Evolutionary conservation across 2,329 filamentous ascomycete species (phyloP).

Genomic region (Xylaria multiplex): DNA sequence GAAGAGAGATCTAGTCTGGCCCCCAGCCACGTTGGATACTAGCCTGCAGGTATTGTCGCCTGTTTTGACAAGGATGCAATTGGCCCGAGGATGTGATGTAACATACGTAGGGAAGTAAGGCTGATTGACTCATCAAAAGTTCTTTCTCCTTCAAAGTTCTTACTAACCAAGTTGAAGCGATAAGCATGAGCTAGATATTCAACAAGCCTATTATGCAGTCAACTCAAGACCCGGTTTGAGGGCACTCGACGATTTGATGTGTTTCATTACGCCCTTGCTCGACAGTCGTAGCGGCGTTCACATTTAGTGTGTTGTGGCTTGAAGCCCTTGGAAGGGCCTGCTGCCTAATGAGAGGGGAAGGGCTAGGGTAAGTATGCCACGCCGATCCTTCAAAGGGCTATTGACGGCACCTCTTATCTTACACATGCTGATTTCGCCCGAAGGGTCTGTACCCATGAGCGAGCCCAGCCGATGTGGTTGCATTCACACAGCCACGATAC

Average conservation of each 20-base stretch:
- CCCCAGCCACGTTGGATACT: slow-evolving; percentile 19
- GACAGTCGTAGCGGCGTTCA: not conserved
- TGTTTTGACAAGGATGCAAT: slow-evolving; percentile 12
- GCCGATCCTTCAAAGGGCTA: slow-evolving; percentile 13
- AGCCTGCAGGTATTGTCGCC: slow-evolving; percentile 15
- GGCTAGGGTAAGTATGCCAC: slow-evolving; percentile 3
- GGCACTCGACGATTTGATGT: not conserved
- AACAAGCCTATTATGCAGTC: not conserved
- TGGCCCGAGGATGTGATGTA: not conserved
- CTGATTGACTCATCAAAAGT: slow-evolving; percentile 22
- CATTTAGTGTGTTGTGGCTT: slow-evolving; percentile 23
- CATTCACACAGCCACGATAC: slow-evolving; percentile 28
- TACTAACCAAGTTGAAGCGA: not conserved
- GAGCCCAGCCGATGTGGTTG: slow-evolving; percentile 10
- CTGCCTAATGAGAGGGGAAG: slow-evolving; percentile 29
- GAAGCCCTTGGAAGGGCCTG: slow-evolving; percentile 15
- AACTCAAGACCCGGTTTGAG: not conserved
- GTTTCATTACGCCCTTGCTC: not conserved
- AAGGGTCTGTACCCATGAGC: not conserved
- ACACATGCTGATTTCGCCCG: slow-evolving; percentile 22
- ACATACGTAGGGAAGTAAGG: slow-evolving; percentile 20
- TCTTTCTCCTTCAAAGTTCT: not conserved
- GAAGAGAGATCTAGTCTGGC: slow-evolving; percentile 6
- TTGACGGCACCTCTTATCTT: slow-evolving; percentile 17
- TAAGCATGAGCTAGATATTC: not conserved